Base-by-base conservation (phyloP, 164 flowering plant species). In the Piper betle region DNA sequence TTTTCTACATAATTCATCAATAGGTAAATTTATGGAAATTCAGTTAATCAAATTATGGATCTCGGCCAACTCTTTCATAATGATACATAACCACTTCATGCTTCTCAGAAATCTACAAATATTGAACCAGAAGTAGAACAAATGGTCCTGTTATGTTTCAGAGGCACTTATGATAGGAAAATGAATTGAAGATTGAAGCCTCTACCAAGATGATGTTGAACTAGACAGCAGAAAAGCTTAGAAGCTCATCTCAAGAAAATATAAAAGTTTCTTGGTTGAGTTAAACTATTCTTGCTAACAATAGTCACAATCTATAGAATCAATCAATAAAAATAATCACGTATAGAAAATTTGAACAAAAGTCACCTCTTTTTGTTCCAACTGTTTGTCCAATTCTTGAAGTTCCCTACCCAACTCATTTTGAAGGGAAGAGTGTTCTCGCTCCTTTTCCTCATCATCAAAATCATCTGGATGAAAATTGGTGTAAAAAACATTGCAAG, bases 311-410 rank as follows among this genome's bases (percentile, higher is more conserved):
- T 48, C 48, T 11, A 61, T 33, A 18, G 3, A 54, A 16, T 18
- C 37, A 18, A 25, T 54, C 57, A 54, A 5, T n/a, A 0, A 54
- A 10, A 17, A 25, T 58, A 16, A 38, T 16, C 5, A 8, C 10
- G 50, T 46, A 46, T 46, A 15, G 33, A 25, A 25, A 25, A 25
- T 25, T 25, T 46, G 15, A 46, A 46, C 10, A 60, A 48, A 4
- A 46, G 16, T 25, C 75, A 91, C 99, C 99, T 94, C 96, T 73
- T 94, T 94, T 62, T 85, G 88, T 70, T 87, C 90, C 72, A 94
- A 85, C 59, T 73, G 80, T 68, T 79, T 78, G 73, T 94, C 97
- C 69, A 94, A 67, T 63, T 94, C 96, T 67, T 82, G 82, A 13
- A 94, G 90, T 67, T 94, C 97, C 64, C 40, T 78, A 42, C 83